Conservation (phyloP, 805 yeast species). For the Metschnikowia corniflorae region DNA sequence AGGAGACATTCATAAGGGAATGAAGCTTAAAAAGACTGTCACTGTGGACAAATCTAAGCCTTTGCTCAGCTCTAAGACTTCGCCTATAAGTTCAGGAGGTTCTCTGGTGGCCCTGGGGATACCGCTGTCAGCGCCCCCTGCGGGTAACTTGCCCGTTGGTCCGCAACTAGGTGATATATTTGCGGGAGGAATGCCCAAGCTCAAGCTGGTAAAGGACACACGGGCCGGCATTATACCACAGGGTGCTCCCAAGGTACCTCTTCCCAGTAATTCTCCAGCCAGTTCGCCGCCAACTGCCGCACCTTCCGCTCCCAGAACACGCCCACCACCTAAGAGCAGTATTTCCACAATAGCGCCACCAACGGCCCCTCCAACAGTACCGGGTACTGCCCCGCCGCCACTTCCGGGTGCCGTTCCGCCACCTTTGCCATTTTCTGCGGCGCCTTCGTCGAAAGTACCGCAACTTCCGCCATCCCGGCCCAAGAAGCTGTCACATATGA, state of each 20-base stretch:
- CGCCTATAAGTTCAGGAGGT: slow-evolving; percentile 17
- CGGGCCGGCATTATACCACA: slow-evolving; percentile 34
- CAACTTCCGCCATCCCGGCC: slow-evolving; percentile 41
- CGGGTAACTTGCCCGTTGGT: slow-evolving; percentile 24
- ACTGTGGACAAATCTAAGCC: slow-evolving; percentile 50
- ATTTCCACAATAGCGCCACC: slow-evolving; percentile 12
- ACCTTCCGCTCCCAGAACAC: slow-evolving; percentile 15
- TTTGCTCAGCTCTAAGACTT: slow-evolving; percentile 44
- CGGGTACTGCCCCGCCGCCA: slow-evolving; percentile 19
- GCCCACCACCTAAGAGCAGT: slow-evolving; percentile 6
- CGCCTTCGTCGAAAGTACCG: slow-evolving; percentile 22
- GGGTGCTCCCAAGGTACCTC: slow-evolving; percentile 39
- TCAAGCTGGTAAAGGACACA: slow-evolving; percentile 42
- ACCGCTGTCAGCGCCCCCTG: slow-evolving; percentile 10
- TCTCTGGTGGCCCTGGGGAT: slow-evolving; percentile 5
- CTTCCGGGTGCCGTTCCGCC: slow-evolving; percentile 24
- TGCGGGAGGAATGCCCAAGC: slow-evolving; percentile 78
- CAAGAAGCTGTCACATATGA: slow-evolving; percentile 35
- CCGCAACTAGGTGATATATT: slow-evolving; percentile 65
- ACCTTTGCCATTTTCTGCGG: slow-evolving; percentile 12
- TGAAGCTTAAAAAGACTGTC: slow-evolving; percentile 38
- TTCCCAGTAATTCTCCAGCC: slow-evolving; percentile 3
- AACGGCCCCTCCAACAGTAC: slow-evolving; percentile 17
- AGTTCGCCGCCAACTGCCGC: slow-evolving; percentile 12
- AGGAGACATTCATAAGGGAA: slow-evolving; percentile 74